Evolutionary conservation across 768 basidiomycete genomes (phyloP), one percentile per base, ranked within the genome.

Genomic region (Asterophora parasitica): DNA sequence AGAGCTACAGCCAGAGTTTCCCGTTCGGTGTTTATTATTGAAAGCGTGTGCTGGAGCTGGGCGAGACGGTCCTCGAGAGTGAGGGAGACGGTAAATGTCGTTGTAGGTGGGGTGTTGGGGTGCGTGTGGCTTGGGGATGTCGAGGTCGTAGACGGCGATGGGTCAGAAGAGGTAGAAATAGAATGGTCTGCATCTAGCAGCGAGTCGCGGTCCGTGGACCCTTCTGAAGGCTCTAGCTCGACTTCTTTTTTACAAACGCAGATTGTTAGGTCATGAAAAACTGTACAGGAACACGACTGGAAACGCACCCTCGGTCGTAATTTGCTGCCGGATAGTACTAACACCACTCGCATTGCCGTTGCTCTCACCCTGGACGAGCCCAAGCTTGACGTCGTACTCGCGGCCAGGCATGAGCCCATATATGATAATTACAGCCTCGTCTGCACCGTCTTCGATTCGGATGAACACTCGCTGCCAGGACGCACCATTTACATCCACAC

Each of bases 391-490:
- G 58, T 96, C 92, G 58, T 96, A 96, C 61, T 90, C 88, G 47
- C 88, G 77, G 1, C 88, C 88, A 3, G 92, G 92, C 71, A 88
- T 78, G 38, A 97, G 73, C 1, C 90, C 91, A 50, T 92, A 93
- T 20, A 97, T 79, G 49, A 95, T 88, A 44, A 96, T 90, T 47
- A 94, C 81, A 0, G 91, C 93, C 59, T 95, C 88, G 55, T 94
- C 92, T 0, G 77, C 75, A 44, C 81, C 78, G 36, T 92, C 89
- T 60, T 88, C 83, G 51, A 90, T 80, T 44, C 84, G 81, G 48
- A 89, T 80, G 58, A 90, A 78, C 17, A 89, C 85, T 42, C 83
- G 74, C 58, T 84, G 80, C 90, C 90, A 92, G 4, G 78, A 78
- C 4, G 82, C 73, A 23, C 80, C 80, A 53, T 93, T 92, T 42